Percentiles rank a stretch among this genome's conserved stretches.
These are phyloP conservation scores for barrel medic (Medicago truncatula) DNA, from an alignment of 306 rosid species.

Conservation along the genomic window DNA sequence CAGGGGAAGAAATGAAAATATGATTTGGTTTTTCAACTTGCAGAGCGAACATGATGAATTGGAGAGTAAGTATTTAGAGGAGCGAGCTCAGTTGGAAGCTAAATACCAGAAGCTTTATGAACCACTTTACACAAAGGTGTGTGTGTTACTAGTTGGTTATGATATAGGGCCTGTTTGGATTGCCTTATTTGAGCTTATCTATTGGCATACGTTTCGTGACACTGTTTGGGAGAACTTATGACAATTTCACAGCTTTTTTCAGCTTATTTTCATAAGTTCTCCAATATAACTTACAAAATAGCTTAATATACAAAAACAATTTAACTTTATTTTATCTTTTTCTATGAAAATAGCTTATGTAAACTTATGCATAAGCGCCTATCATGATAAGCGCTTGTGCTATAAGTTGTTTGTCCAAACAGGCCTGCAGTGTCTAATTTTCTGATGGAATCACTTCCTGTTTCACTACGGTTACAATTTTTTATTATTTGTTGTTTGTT, in stretches of 20 bases:
- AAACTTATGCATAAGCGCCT: too few relatives aligned
- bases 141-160: slow-evolving; percentile 33
- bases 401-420: too few relatives aligned
- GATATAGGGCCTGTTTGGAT: neutral
- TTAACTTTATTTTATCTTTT: too few relatives aligned
- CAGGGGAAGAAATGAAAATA: slow-evolving; percentile 15
- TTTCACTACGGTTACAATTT: slow-evolving; percentile 28
- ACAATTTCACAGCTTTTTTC: too few relatives aligned
- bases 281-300: too few relatives aligned
- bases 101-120: slow-evolving; percentile 57
- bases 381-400: too few relatives aligned
- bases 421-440: neutral
- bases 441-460: slow-evolving; percentile 8
- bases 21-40: slow-evolving; percentile 35
- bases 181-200: too few relatives aligned
- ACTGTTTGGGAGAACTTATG: too few relatives aligned
- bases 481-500: neutral
- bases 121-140: slow-evolving; percentile 57
- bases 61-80: slow-evolving; percentile 56
- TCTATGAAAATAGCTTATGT: too few relatives aligned
- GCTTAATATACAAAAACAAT: too few relatives aligned
- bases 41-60: slow-evolving; percentile 50
- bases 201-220: too few relatives aligned
- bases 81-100: slow-evolving; percentile 56
- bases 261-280: too few relatives aligned